Evolutionary conservation across 73 alveolate species (phyloP).

Genomic region (Tetrahymena elliotti): DNA sequence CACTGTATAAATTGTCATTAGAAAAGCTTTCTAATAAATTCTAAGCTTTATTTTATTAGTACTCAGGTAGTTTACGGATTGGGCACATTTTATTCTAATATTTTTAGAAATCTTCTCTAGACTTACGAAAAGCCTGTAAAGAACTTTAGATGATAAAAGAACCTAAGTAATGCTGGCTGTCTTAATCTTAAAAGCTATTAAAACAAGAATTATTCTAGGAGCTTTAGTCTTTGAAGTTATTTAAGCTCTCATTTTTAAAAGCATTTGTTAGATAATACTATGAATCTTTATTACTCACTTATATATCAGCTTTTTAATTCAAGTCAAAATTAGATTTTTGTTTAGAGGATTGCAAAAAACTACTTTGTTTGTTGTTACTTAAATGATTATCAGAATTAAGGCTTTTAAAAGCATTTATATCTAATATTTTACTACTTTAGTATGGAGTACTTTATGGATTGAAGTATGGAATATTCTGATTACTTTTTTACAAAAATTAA

Average conservation of each 20-base stretch:
- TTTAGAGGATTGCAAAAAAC: background rate
- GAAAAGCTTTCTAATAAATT: background rate
- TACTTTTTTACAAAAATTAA: background rate
- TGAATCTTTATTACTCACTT: background rate
- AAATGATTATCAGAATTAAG: background rate
- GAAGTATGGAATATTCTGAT: background rate
- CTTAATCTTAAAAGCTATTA: background rate
- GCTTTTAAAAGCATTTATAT: background rate
- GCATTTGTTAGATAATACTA: too few species aligned
- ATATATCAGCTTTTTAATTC: background rate
- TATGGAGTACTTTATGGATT: background rate
- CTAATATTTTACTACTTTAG: background rate
- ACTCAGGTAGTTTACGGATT: background rate
- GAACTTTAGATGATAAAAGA: background rate
- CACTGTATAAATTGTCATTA: background rate
- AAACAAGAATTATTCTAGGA: background rate
- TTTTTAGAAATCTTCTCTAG: background rate
- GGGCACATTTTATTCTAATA: background rate
- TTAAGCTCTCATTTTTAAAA: background rate
- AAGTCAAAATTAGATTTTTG: background rate
- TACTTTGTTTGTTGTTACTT: too few species aligned
- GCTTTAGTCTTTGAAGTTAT: background rate
- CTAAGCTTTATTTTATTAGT: background rate
- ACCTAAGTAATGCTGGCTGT: background rate
- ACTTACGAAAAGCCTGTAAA: background rate